Evolutionary conservation across 2,329 filamentous ascomycete species (phyloP).

Genomic region (Venturiaceae sp.): DNA sequence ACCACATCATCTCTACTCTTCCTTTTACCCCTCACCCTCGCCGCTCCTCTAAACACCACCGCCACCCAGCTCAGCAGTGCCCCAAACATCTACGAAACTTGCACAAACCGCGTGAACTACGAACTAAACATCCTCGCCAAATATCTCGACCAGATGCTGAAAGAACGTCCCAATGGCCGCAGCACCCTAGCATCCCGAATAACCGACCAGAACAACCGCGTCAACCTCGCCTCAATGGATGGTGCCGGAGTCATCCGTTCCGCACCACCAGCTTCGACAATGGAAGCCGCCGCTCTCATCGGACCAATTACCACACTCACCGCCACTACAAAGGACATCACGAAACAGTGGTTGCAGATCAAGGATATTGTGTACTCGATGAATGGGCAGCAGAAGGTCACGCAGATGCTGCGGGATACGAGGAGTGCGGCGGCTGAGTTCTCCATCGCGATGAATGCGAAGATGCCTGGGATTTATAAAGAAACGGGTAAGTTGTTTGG

Average conservation of each 20-base stretch:
- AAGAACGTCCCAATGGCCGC: neutral
- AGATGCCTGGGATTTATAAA: neutral
- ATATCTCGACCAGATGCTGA: neutral
- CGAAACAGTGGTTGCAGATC: neutral
- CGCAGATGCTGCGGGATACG: neutral
- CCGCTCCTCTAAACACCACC: neutral
- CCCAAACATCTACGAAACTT: neutral
- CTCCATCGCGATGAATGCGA: neutral
- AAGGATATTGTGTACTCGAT: neutral
- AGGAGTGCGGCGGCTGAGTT: neutral
- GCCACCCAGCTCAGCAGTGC: neutral
- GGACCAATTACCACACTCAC: neutral
- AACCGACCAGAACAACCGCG: neutral
- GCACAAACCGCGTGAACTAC: neutral
- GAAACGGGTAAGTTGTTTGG: neutral
- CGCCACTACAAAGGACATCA: neutral
- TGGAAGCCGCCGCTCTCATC: neutral
- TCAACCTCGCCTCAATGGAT: neutral
- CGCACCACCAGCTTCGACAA: neutral
- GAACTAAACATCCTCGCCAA: neutral
- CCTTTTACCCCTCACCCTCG: neutral
- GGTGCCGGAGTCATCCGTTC: neutral
- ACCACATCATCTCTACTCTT: neutral
- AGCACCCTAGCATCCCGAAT: neutral
- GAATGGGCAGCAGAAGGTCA: neutral